phyloP scores from a whole-genome alignment of 108 stramenopile genomes.

The Tribonema minus region DNA sequence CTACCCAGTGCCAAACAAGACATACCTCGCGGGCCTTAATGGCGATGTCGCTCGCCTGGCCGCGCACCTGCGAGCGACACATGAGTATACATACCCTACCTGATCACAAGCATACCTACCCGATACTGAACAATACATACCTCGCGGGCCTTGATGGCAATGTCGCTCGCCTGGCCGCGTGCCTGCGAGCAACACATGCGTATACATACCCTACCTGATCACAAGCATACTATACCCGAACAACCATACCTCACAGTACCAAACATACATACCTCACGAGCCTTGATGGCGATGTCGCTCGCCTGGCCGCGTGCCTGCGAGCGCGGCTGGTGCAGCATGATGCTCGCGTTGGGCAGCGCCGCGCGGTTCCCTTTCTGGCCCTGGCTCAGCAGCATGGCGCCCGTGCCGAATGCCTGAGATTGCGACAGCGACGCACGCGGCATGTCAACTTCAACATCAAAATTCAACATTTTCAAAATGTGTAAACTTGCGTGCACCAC shows the following conservation, averaged over 20 bases:
- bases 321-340: conserved; percentile 87
- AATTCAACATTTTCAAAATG: no score
- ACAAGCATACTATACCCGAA: no score
- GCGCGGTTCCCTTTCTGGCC: conserved; percentile 85
- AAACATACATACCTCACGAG: conserved; percentile 62
- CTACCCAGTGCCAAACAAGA: no score
- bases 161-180: conserved; percentile 89
- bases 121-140: no score
- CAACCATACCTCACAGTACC: no score
- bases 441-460: no score
- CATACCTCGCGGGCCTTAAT: conserved; percentile 83
- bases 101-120: no score
- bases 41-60: conserved; percentile 94
- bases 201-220: no score
- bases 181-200: conserved; percentile 78
- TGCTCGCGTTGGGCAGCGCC: conserved; percentile 87
- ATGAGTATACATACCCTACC: no score
- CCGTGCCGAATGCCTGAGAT: conserved; percentile 85
- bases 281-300: conserved; percentile 93
- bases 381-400: conserved; percentile 88
- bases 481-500: no score
- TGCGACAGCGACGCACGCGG: no score
- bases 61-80: conserved; percentile 75
- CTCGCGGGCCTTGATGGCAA: conserved; percentile 91
- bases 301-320: conserved; percentile 89